Percentiles rank a stretch among this genome's conserved stretches.
Conservation (phyloP, 768 basidiomycete genomes). For the Lepiota subincarnata region DNA sequence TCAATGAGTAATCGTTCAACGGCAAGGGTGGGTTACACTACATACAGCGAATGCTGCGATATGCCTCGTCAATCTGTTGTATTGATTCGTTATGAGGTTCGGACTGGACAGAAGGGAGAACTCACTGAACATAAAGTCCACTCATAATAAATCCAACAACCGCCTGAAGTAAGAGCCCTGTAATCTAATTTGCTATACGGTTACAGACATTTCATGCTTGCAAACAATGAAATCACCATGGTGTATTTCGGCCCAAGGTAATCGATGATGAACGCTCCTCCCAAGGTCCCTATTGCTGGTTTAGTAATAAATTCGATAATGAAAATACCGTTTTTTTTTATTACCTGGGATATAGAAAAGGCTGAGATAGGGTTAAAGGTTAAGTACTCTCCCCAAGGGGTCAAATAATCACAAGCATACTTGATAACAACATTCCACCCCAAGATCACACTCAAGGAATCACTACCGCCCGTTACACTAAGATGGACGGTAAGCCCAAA, state of each 20-base stretch:
- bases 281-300: conserved; percentile 52
- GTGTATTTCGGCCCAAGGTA: conserved; percentile 71
- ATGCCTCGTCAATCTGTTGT: conserved; percentile 48
- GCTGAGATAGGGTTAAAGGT: conserved; percentile 9
- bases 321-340: not conserved
- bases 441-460: conserved; percentile 57
- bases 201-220: not conserved
- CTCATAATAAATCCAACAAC: conserved; percentile 88
- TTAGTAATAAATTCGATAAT: conserved; percentile 29
- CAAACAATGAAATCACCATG: conserved; percentile 43
- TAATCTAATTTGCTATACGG: conserved; percentile 41
- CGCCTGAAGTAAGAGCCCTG: conserved; percentile 63
- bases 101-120: not conserved
- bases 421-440: conserved; percentile 88
- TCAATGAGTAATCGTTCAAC: not conserved
- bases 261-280: conserved; percentile 75
- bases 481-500: not conserved
- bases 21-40: not conserved
- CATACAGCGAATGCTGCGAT: conserved; percentile 74
- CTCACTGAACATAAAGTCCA: conserved; percentile 61
- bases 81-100: not conserved
- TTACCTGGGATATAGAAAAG: conserved; percentile 39
- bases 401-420: conserved; percentile 33
- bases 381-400: not conserved
- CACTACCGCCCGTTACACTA: conserved; percentile 55